Evolutionary conservation across 108 stramenopile genomes (phyloP).

Genomic region (Stephanodiscus triporus): DNA sequence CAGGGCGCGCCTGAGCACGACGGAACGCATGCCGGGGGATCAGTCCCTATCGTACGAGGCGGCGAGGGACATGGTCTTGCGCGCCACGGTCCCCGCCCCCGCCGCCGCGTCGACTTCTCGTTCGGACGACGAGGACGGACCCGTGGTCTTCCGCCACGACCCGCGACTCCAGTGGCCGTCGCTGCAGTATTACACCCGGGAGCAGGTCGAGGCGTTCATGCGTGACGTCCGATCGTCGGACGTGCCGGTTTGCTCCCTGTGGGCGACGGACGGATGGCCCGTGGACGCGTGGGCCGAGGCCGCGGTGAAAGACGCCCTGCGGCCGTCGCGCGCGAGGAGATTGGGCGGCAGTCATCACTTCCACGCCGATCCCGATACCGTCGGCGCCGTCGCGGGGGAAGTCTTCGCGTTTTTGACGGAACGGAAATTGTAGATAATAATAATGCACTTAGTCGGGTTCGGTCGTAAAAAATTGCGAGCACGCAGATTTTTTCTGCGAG

Average conservation of each 20-base stretch:
- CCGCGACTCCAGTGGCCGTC: conserved; percentile 79
- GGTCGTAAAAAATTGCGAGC: too few relatives aligned
- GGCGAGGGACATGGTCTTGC: conserved; percentile 64
- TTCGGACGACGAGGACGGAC: background rate
- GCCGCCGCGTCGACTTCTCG: background rate
- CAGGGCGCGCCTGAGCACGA: conserved; percentile 58
- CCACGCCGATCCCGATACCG: conserved; percentile 82
- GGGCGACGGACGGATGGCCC: conserved; percentile 84
- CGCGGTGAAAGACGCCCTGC: conserved; percentile 44
- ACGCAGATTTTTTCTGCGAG: too few relatives aligned
- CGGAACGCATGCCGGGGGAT: conserved; percentile 73
- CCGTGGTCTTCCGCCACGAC: conserved; percentile 75
- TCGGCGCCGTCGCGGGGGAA: conserved; percentile 50
- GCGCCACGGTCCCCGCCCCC: conserved; percentile 45
- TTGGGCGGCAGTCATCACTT: conserved; percentile 84
- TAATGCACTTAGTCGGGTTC: too few relatives aligned
- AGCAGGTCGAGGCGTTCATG: conserved; percentile 66
- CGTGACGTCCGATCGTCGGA: conserved; percentile 49
- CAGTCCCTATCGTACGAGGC: conserved; percentile 74
- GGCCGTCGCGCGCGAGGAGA: conserved; percentile 37
- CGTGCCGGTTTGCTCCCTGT: conserved; percentile 51
- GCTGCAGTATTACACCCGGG: conserved; percentile 68
- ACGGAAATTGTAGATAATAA: conserved; percentile 17
- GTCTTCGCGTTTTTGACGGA: conserved; percentile 42
- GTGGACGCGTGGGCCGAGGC: conserved; percentile 27